These are phyloP conservation scores for Pythium angustatum DNA, from an alignment of 352 stramenopile species.

Conservation along the genomic window DNA sequence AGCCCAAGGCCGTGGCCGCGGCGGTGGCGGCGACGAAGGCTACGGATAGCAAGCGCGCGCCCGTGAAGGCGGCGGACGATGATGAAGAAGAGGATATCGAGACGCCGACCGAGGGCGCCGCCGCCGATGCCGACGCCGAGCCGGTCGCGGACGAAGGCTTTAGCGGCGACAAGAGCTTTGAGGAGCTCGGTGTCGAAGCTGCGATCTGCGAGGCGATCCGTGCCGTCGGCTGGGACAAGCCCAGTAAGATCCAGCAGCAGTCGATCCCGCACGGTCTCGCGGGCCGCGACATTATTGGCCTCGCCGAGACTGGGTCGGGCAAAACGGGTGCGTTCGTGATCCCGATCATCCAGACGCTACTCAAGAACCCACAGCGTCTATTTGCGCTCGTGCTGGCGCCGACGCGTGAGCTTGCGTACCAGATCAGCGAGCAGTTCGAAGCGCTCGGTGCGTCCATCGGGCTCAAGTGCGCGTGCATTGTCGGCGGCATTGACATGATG, in stretches of 20 bases:
- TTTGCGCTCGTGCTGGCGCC: slow-evolving; percentile 92
- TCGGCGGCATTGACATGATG: slow-evolving; percentile 97
- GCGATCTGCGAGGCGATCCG: slow-evolving; percentile 91
- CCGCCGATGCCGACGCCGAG: neutral
- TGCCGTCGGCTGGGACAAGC: slow-evolving; percentile 92
- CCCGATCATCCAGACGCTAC: slow-evolving; percentile 91
- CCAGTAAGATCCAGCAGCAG: slow-evolving; percentile 95
- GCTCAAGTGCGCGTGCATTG: slow-evolving; percentile 91
- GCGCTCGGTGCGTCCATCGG: slow-evolving; percentile 91
- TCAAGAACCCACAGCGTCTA: slow-evolving; percentile 89
- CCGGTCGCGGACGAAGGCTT: slow-evolving; percentile 46
- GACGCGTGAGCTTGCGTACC: slow-evolving; percentile 95
- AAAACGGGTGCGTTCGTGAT: slow-evolving; percentile 96
- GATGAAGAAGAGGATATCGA: slow-evolving; percentile 12
- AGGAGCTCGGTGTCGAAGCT: slow-evolving; percentile 88
- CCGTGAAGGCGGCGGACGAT: neutral
- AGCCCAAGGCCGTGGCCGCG: too few relatives aligned
- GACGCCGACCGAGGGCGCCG: slow-evolving; percentile 24
- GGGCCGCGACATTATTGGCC: slow-evolving; percentile 96
- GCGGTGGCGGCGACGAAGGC: too few relatives aligned
- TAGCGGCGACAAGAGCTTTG: slow-evolving; percentile 82
- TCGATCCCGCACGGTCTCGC: slow-evolving; percentile 92
- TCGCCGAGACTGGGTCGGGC: slow-evolving; percentile 94
- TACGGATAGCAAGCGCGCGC: neutral
- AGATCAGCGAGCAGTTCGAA: slow-evolving; percentile 96